Evolutionary conservation across 768 basidiomycete species (phyloP).

Genomic region (Serendipita sp.): DNA sequence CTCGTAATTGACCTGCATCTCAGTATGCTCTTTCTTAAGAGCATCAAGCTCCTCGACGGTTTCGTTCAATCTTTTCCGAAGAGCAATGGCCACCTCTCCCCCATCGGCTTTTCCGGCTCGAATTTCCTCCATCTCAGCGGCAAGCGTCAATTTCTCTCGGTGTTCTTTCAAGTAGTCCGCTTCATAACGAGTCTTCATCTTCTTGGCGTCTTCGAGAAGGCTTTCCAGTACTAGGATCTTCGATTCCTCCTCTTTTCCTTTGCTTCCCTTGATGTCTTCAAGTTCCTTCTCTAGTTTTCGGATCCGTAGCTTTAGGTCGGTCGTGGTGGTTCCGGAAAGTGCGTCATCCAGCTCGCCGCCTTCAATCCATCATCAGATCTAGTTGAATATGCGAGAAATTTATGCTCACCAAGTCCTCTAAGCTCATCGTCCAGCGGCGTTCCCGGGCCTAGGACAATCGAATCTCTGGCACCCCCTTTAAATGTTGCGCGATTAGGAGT

Average conservation of each 20-base stretch:
- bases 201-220: constrained; percentile 76
- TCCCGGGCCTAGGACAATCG: constrained; percentile 17
- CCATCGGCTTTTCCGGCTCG: constrained; percentile 79
- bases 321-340: constrained; percentile 70
- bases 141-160: constrained; percentile 63
- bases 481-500: background rate
- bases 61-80: constrained; percentile 78
- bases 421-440: constrained; percentile 22
- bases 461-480: background rate
- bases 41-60: constrained; percentile 65
- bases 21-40: constrained; percentile 50
- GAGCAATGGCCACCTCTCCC: constrained; percentile 72
- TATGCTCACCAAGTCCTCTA: constrained; percentile 23
- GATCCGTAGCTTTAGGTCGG: constrained; percentile 79
- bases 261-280: constrained; percentile 53
- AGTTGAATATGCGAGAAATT: background rate
- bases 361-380: constrained; percentile 20
- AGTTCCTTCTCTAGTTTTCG: constrained; percentile 70
- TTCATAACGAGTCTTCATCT: constrained; percentile 82
- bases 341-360: constrained; percentile 82
- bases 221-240: constrained; percentile 78
- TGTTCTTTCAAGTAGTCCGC: constrained; percentile 73
- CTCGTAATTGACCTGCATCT: constrained; percentile 56
- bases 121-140: constrained; percentile 77
- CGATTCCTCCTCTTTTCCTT: constrained; percentile 47